Evolutionary conservation across 345 rosid species (phyloP).

Genomic region (Salix suchowensis): DNA sequence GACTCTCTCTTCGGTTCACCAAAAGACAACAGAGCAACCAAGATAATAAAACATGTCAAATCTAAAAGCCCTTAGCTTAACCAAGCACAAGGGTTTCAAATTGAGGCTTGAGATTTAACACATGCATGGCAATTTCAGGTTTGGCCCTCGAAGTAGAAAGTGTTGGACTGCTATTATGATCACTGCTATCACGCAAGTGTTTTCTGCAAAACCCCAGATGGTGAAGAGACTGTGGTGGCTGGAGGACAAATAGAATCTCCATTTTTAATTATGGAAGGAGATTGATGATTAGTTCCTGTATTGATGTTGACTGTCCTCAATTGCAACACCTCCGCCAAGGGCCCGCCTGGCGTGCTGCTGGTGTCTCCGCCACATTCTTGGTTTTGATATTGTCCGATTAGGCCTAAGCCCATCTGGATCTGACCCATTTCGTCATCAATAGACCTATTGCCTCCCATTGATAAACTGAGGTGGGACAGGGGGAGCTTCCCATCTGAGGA

Average conservation of each 20-base stretch:
- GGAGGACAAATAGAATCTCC: slow-evolving; percentile 27
- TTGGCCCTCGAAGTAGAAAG: slow-evolving; percentile 27
- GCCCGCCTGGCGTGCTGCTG: slow-evolving; percentile 56
- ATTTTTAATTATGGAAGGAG: slow-evolving; percentile 18
- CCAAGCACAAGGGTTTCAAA: neutral
- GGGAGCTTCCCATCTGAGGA: slow-evolving; percentile 38
- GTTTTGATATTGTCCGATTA: slow-evolving; percentile 25
- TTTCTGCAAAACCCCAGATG: slow-evolving; percentile 53
- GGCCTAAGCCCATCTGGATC: slow-evolving; percentile 37
- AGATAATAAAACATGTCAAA: neutral
- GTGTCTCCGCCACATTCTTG: slow-evolving; percentile 13
- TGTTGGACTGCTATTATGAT: slow-evolving; percentile 40
- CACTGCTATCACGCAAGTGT: slow-evolving; percentile 49
- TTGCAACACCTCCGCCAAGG: slow-evolving; percentile 66
- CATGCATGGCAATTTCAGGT: slow-evolving; percentile 33
- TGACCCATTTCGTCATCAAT: slow-evolving; percentile 36
- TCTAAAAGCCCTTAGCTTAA: neutral
- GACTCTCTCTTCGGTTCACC: neutral
- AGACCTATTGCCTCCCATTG: slow-evolving; percentile 43
- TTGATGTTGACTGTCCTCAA: slow-evolving; percentile 18
- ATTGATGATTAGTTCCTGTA: slow-evolving; percentile 4
- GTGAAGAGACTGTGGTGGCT: slow-evolving; percentile 43
- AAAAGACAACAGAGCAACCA: neutral
- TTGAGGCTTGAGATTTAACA: slow-evolving; percentile 33
- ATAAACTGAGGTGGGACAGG: slow-evolving; percentile 42